Evolutionary conservation across 163 green algal genomes (phyloP), one percentile per base, ranked within the genome.

Genomic region (Scenedesmus sp.): DNA sequence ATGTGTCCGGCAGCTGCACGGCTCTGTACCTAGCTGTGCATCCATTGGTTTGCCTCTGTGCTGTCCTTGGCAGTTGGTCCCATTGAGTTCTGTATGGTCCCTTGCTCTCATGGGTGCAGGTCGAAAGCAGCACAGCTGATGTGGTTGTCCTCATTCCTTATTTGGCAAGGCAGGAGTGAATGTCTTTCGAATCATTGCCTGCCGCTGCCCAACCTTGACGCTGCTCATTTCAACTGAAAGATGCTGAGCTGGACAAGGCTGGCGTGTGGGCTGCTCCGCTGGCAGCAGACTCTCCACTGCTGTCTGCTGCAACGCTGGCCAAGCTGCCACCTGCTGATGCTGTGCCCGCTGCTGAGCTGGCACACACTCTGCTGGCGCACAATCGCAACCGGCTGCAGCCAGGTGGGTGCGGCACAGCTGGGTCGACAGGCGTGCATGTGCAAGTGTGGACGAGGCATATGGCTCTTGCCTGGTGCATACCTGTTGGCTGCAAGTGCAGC

Each of bases 201-300:
- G n/a, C 35, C 15, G 33, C 35, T 30, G 33, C 20, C 16, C 72
- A 49, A 22, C 37, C 24, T 16, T 22, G 33, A 7, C 40, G 30
- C 20, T 61, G 33, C 18, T 18, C 81, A 40, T 7, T 44, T 44
- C 44, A 20, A 33, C 61, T 22, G 24, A 6, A 90, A 80, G 87
- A 68, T 49, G 84, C 80, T 46, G 80, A 72, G 12, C 89, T 94
- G 42, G 76, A 88, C 61, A 94, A 92, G 92, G 81, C 90, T 61
- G 92, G 86, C 44, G 92, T 94, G 30, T 98, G 91, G 96, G 61
- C 88, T 0, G 56, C 72, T 0, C 91, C 95, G 18, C 59, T 96
- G 1, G 89, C 91, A 20, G 76, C 90, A 13, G 95, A 96, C 18
- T 95, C 93, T 1, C 89, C 91, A 2, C 91, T 98, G 65, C 91